Evolutionary conservation across 768 basidiomycete genomes (phyloP).

Genomic region (Omphalotus guepiniiformis): DNA sequence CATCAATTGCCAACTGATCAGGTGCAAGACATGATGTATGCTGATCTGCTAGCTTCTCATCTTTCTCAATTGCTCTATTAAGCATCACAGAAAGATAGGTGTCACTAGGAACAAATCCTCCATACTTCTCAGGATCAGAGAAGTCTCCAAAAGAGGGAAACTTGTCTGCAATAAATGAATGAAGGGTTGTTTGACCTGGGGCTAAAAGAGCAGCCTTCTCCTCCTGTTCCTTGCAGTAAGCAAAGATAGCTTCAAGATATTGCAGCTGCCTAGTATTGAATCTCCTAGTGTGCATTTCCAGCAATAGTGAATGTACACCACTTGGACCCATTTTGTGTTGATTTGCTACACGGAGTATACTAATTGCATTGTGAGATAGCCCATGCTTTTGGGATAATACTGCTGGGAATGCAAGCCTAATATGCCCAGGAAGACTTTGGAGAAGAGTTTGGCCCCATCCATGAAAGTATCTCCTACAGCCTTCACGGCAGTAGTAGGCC

Average conservation of each 20-base stretch:
- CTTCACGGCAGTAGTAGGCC: too few relatives aligned
- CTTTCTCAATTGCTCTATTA: too few relatives aligned
- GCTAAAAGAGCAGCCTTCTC: background rate
- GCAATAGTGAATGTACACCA: slow-evolving; percentile 16
- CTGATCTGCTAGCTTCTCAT: too few relatives aligned
- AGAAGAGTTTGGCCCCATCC: too few relatives aligned
- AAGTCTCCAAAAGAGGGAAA: slow-evolving; percentile 17
- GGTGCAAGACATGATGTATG: too few relatives aligned
- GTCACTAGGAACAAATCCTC: slow-evolving; percentile 20
- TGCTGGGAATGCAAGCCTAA: too few relatives aligned
- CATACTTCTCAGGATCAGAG: slow-evolving; percentile 12
- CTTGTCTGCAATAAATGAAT: background rate
- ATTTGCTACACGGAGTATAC: too few relatives aligned
- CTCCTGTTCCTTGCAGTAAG: background rate
- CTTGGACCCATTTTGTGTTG: slow-evolving; percentile 23
- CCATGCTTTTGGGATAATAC: too few relatives aligned
- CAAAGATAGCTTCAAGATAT: slow-evolving; percentile 18
- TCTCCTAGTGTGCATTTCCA: slow-evolving; percentile 17
- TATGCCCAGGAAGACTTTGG: too few relatives aligned
- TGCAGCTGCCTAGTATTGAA: slow-evolving; percentile 16
- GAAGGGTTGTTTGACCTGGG: slow-evolving; percentile 3
- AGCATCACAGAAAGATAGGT: slow-evolving; percentile 19
- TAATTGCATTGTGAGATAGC: too few relatives aligned
- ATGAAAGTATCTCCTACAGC: too few relatives aligned
- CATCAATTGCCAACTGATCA: too few relatives aligned